Conservation (phyloP, 1,284 basidiomycete species). For the Cystobasidiaceae sp. region DNA sequence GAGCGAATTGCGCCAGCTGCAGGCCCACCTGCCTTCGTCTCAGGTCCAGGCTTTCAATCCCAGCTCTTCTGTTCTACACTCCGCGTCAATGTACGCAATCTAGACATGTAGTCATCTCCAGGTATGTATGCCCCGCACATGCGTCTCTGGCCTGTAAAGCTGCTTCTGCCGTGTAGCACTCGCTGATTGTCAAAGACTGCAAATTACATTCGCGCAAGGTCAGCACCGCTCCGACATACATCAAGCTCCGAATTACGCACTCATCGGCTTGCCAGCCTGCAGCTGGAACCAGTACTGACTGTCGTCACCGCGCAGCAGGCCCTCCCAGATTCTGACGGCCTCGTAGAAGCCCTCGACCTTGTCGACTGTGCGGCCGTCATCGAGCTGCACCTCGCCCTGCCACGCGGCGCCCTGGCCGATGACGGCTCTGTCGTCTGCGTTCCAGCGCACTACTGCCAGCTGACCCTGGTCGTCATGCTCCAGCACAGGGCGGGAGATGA, state of each 20-base stretch:
- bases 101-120: conserved; percentile 66
- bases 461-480: conserved; percentile 63
- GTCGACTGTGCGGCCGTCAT: conserved; percentile 17
- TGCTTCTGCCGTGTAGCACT: conserved; percentile 85
- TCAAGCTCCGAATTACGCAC: background rate
- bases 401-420: conserved; percentile 61
- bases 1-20: too few relatives aligned
- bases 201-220: background rate
- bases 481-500: conserved; percentile 50
- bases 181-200: conserved; percentile 81
- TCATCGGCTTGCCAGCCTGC: conserved; percentile 73
- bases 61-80: conserved; percentile 10
- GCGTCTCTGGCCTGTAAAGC: conserved; percentile 75
- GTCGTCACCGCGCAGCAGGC: conserved; percentile 66
- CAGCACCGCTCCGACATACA: background rate
- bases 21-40: too few relatives aligned
- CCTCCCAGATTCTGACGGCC: conserved; percentile 73
- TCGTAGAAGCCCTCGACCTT: conserved; percentile 60
- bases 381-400: conserved; percentile 48
- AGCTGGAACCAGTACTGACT: conserved; percentile 90
- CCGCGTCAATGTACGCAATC: conserved; percentile 8
- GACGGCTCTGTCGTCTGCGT: conserved; percentile 86
- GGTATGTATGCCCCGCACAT: conserved; percentile 96
- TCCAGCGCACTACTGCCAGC: conserved; percentile 80
- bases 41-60: too few relatives aligned